Base-by-base conservation (phyloP, 148 eudicot species). In the Spergularia bocconei region DNA sequence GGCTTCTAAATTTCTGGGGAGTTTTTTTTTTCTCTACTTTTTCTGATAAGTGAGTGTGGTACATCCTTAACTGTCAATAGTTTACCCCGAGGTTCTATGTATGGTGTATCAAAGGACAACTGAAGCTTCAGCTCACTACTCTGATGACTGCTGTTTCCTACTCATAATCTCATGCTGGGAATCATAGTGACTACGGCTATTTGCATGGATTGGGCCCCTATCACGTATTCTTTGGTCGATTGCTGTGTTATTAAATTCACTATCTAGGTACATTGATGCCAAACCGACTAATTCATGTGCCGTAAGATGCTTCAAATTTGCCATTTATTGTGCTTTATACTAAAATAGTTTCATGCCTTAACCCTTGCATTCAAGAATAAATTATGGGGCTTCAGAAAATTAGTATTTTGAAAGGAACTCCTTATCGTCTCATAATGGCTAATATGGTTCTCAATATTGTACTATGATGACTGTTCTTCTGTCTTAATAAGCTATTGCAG, bases 21-120 rank as follows among this genome's bases (percentile, higher is more conserved):
- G 41, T 41, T 23, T 52, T 54, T 14, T 48, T 41, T 23, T 52
- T 63, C 15, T 48, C 55, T 74, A 7, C 51, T 13, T 41, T 80
- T 64, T 55, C 50, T 11, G 16, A 54, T 20, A 19, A 53, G 16
- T 61, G 69, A 56, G 36, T 77, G 53, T 77, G 53, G 58, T 59
- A 53, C 47, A 67, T 86, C 86, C 89, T 88, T 88, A 74, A 86
- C 88, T 54, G 62, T 75, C 73, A 71, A 56, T 85, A 86, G 91
- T 86, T 61, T 71, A 68, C 58, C 50, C 53, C 72, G 74, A 59
- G 55, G 67, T 75, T 79, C 67, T 53, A 66, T 72, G 61, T 77
- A 75, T 76, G 86, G 73, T 77, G 85, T 29, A 29, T 29, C 36
- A 4, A 81, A 77, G 76, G 82, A 76, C 65, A 57, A 79, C 82